phyloP scores from a whole-genome alignment of 306 rosid genomes.

The Elaeagnus macrophylla region DNA sequence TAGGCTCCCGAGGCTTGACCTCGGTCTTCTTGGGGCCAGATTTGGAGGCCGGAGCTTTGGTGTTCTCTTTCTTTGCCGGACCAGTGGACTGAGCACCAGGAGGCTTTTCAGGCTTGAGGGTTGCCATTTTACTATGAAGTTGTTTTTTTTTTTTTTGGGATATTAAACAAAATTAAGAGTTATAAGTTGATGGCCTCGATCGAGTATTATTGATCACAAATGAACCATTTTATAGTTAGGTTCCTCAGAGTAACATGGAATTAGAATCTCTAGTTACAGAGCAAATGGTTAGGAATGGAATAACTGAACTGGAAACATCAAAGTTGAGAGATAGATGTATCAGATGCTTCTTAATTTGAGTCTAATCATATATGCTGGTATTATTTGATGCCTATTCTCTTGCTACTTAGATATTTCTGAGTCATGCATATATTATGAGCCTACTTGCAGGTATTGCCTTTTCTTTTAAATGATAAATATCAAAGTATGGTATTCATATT shows the following conservation, averaged over 20 bases:
- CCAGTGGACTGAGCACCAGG: conserved; percentile 27
- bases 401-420: neutral
- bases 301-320: conserved; percentile 21
- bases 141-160: neutral
- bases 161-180: conserved; percentile 7
- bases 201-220: conserved; percentile 13
- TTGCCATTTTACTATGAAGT: conserved; percentile 32
- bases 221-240: conserved; percentile 38
- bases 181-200: conserved; percentile 17
- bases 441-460: neutral
- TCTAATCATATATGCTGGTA: conserved; percentile 26
- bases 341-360: conserved; percentile 34
- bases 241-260: conserved; percentile 13
- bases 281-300: conserved; percentile 30
- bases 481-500: too few species aligned
- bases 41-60: conserved; percentile 49
- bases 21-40: conserved; percentile 51
- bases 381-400: conserved; percentile 30
- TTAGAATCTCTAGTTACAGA: conserved; percentile 13
- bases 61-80: conserved; percentile 20
- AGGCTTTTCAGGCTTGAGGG: conserved; percentile 47
- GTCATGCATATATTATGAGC: neutral
- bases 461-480: neutral
- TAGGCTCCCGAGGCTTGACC: conserved; percentile 40
- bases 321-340: conserved; percentile 29